Percentiles rank a stretch among this genome's conserved stretches.
Conservation (phyloP, 139 green algal species). For the Monoraphidium neglectum region DNA sequence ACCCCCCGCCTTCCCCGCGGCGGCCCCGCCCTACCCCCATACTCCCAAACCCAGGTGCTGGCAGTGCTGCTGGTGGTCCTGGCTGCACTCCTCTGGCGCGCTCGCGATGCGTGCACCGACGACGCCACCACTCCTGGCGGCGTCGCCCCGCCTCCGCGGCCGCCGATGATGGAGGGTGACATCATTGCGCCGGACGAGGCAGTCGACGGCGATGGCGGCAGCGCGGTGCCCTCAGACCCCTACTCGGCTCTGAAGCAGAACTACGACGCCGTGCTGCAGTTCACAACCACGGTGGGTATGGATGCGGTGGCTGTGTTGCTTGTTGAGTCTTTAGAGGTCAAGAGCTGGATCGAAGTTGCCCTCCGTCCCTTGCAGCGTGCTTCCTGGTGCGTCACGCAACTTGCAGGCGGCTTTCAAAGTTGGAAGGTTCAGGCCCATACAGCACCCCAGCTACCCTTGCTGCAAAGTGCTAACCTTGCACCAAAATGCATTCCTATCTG, state of each 20-base stretch:
- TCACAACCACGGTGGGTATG: constrained; percentile 20
- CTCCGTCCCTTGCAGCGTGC: neutral
- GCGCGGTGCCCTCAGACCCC: constrained; percentile 22
- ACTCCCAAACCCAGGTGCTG: constrained; percentile 27
- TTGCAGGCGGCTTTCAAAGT: too few species aligned
- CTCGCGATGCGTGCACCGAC: neutral
- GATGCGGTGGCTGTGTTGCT: neutral
- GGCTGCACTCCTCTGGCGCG: neutral
- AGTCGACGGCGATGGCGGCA: neutral
- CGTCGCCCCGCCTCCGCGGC: neutral
- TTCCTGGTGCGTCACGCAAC: neutral
- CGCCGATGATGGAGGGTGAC: neutral
- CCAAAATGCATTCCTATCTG: neutral
- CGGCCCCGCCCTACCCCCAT: too few species aligned
- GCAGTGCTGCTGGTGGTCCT: constrained; percentile 9
- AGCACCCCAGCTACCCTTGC: neutral
- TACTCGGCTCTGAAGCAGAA: constrained; percentile 36
- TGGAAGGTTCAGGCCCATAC: neutral
- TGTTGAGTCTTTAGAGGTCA: neutral
- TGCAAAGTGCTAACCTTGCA: neutral
- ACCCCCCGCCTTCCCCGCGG: too few species aligned
- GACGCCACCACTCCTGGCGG: too few species aligned
- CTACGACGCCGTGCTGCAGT: constrained; percentile 24
- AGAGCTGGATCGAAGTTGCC: neutral
- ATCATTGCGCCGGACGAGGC: too few species aligned